These are phyloP conservation scores for Apiospora koreana DNA, from an alignment of 2,329 filamentous ascomycete species.

Conservation along the genomic window DNA sequence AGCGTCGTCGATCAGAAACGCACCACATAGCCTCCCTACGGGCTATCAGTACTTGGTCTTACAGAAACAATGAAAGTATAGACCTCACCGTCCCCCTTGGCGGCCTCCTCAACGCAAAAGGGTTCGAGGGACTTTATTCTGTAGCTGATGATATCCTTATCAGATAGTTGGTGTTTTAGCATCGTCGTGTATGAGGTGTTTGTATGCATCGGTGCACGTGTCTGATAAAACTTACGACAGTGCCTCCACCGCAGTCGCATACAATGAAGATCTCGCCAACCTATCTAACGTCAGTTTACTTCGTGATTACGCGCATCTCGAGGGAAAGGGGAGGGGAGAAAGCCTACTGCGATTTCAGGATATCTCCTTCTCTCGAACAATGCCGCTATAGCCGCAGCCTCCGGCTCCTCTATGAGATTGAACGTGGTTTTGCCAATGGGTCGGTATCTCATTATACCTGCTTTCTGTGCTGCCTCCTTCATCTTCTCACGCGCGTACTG, in stretches of 20 bases:
- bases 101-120: not conserved
- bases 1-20: not conserved
- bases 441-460: constrained; percentile 37
- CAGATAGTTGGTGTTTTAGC: not conserved
- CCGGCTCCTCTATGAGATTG: constrained; percentile 43
- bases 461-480: constrained; percentile 33
- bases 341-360: not conserved
- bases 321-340: too few relatives aligned
- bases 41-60: too few relatives aligned
- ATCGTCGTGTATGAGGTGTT: too few relatives aligned
- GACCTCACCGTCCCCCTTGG: not conserved
- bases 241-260: constrained; percentile 29
- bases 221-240: not conserved
- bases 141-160: not conserved
- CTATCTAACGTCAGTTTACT: constrained; percentile 22
- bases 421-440: constrained; percentile 31
- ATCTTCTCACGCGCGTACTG: constrained; percentile 34
- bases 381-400: constrained; percentile 45
- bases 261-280: constrained; percentile 28
- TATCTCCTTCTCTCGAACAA: not conserved
- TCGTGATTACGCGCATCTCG: constrained; percentile 26
- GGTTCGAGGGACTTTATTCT: not conserved
- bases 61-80: not conserved
- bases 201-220: too few relatives aligned
- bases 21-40: not conserved